phyloP scores from a whole-genome alignment of 495 filamentous ascomycete species.

The Lophiostoma macrostomum region DNA sequence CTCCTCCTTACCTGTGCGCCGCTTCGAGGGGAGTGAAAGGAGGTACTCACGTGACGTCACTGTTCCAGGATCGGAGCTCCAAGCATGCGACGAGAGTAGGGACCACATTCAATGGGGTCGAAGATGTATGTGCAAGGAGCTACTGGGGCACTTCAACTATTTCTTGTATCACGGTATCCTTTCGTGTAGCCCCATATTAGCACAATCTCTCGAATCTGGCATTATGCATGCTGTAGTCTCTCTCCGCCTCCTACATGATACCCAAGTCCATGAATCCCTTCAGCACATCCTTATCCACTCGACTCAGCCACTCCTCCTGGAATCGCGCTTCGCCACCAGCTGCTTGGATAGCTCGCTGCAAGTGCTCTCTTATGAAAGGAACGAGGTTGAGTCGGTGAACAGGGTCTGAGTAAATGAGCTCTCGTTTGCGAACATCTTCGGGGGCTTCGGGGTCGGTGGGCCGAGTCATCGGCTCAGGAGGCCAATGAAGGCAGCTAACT shows the following conservation, averaged over 20 bases:
- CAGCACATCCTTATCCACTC: conserved; percentile 82
- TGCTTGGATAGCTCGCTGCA: conserved; percentile 62
- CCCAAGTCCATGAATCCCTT: conserved; percentile 55
- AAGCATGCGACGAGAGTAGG: too few relatives aligned
- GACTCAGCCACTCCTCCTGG: conserved; percentile 72
- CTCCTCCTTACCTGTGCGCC: too few relatives aligned
- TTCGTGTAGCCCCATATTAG: too few relatives aligned
- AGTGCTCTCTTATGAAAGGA: conserved; percentile 63
- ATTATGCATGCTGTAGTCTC: too few relatives aligned
- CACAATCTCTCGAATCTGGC: too few relatives aligned
- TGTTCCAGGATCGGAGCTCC: too few relatives aligned
- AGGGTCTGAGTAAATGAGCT: conserved; percentile 61
- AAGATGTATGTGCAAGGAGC: too few relatives aligned
- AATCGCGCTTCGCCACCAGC: conserved; percentile 73
- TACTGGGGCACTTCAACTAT: too few relatives aligned
- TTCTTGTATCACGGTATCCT: too few relatives aligned
- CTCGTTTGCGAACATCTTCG: conserved; percentile 54
- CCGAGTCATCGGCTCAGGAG: conserved; percentile 24
- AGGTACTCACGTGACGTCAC: too few relatives aligned
- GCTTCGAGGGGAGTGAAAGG: too few relatives aligned
- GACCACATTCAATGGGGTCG: too few relatives aligned
- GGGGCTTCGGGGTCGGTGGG: conserved; percentile 56
- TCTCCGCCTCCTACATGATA: conserved; percentile 16
- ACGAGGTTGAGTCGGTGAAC: conserved; percentile 69
- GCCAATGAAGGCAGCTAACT: conserved; percentile 49